These are phyloP conservation scores for Rhynchospora pubera DNA, from an alignment of 176 grass and related monocot species.

Conservation along the genomic window DNA sequence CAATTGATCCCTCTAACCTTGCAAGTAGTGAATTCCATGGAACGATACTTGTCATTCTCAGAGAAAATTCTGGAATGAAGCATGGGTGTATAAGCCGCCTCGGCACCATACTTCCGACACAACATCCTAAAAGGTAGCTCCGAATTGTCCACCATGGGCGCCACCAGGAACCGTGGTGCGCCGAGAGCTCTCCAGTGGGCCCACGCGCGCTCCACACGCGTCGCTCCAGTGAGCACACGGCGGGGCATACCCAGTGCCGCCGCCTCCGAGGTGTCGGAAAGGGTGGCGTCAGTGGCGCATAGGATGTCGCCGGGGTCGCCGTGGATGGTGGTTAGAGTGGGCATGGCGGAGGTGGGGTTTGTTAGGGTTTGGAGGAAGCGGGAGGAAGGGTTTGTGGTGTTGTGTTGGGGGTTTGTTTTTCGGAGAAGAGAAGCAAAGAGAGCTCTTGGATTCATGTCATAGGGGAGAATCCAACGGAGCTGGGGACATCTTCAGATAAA, in stretches of 20 bases:
- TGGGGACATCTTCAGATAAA: neutral
- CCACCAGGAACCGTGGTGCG: conserved; percentile 50
- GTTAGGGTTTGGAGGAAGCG: conserved; percentile 29
- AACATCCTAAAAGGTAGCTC: conserved; percentile 97
- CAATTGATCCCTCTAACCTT: conserved; percentile 32
- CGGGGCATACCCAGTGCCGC: conserved; percentile 17
- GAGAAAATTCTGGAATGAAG: conserved; percentile 96
- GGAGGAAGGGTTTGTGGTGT: conserved; percentile 7
- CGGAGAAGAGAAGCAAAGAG: neutral
- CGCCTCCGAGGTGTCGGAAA: conserved; percentile 4
- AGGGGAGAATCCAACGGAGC: neutral
- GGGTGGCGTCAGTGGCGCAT: neutral
- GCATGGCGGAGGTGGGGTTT: conserved; percentile 63
- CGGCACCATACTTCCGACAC: conserved; percentile 79
- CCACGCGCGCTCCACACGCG: conserved; percentile 66
- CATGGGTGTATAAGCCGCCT: conserved; percentile 92
- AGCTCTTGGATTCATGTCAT: conserved; percentile 19
- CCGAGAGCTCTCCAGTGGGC: conserved; percentile 77
- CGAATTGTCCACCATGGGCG: conserved; percentile 98
- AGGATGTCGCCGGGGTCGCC: conserved; percentile 9
- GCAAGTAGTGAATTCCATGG: conserved; percentile 91
- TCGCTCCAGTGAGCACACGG: conserved; percentile 26
- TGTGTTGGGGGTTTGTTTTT: conserved; percentile 12
- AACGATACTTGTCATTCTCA: conserved; percentile 91
- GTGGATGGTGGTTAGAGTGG: neutral